Percentiles rank a stretch among this genome's conserved stretches.
These are phyloP conservation scores for Potentilla sterilis DNA, from an alignment of 306 rosid species.

Conservation along the genomic window DNA sequence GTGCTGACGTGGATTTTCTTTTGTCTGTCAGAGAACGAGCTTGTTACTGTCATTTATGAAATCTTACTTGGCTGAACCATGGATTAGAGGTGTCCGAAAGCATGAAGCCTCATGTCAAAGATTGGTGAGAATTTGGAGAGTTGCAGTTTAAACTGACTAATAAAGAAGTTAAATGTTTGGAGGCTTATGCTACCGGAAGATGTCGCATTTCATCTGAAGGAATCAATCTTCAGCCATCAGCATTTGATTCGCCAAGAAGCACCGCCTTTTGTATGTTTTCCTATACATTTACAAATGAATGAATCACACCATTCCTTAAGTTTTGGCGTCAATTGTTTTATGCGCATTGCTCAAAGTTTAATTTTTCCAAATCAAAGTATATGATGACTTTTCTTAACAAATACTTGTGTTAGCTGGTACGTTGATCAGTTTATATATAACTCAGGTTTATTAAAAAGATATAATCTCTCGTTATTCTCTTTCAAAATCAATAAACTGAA, in stretches of 20 bases:
- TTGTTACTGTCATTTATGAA: background rate
- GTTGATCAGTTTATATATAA: background rate
- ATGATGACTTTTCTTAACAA: background rate
- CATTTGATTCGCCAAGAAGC: background rate
- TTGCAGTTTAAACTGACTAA: background rate
- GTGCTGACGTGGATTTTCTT: background rate
- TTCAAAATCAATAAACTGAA: background rate
- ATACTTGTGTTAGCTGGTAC: background rate
- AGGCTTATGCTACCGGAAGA: background rate
- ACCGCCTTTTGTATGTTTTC: background rate
- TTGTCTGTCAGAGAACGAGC: background rate
- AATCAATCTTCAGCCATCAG: background rate
- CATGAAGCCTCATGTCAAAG: background rate
- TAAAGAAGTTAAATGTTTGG: background rate
- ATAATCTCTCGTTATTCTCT: background rate
- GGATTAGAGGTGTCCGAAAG: background rate
- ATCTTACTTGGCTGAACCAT: background rate
- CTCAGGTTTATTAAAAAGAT: background rate
- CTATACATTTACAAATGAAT: background rate
- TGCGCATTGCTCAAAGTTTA: background rate
- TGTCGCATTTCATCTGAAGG: background rate
- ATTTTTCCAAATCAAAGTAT: background rate
- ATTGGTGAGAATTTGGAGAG: background rate
- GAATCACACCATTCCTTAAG: background rate
- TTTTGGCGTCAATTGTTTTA: background rate